These are phyloP conservation scores for Trypanosoma brucei DNA, from an alignment of 208 protist species.

Conservation along the genomic window DNA sequence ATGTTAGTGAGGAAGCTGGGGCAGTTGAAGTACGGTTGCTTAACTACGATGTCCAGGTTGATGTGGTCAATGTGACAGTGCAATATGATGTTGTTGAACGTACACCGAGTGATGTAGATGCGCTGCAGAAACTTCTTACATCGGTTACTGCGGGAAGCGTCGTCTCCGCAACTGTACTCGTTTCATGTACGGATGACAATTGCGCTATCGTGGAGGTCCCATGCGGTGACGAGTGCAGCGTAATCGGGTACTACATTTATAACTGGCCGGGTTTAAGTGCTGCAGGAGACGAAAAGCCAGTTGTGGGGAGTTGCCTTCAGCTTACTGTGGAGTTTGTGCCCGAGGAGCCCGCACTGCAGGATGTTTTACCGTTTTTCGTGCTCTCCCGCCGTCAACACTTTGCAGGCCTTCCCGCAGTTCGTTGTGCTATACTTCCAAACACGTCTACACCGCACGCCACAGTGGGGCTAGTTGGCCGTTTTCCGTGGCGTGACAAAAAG, in stretches of 20 bases:
- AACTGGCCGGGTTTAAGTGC: slow-evolving; percentile 27
- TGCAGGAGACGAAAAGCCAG: slow-evolving; percentile 22
- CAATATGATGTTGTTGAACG: slow-evolving; percentile 55
- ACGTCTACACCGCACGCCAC: not conserved
- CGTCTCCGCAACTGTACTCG: slow-evolving; percentile 55
- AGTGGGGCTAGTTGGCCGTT: slow-evolving; percentile 38
- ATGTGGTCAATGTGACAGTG: slow-evolving; percentile 73
- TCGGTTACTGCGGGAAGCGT: slow-evolving; percentile 30
- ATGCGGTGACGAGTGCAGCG: slow-evolving; percentile 24
- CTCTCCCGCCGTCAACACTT: slow-evolving; percentile 47
- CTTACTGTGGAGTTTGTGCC: slow-evolving; percentile 67
- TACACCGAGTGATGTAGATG: slow-evolving; percentile 54
- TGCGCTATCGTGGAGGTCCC: slow-evolving; percentile 77
- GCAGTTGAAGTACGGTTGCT: slow-evolving; percentile 73
- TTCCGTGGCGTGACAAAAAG: slow-evolving; percentile 56
- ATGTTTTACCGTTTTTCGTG: slow-evolving; percentile 66
- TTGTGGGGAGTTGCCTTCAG: slow-evolving; percentile 48
- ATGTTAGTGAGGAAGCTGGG: slow-evolving; percentile 15
- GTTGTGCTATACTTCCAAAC: slow-evolving; percentile 14
- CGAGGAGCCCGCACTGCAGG: slow-evolving; percentile 33
- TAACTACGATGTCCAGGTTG: slow-evolving; percentile 66
- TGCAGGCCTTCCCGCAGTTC: slow-evolving; percentile 35
- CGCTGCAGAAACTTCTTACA: slow-evolving; percentile 23
- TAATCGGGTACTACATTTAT: slow-evolving; percentile 80
- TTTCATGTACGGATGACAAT: slow-evolving; percentile 76